Conservation (phyloP, 768 basidiomycete species). For the Suillus placidus region DNA sequence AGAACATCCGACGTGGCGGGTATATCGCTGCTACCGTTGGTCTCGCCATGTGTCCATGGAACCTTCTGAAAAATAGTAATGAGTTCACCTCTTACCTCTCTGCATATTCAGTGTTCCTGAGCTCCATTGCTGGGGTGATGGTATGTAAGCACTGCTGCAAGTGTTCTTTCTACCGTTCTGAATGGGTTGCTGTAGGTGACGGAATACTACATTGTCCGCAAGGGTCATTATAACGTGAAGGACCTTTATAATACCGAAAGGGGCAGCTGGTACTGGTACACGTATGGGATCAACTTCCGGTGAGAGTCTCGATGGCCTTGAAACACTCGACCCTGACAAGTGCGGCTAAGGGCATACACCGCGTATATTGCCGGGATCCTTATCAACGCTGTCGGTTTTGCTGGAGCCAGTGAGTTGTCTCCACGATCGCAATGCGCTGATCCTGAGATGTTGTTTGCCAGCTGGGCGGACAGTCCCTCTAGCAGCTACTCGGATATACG, state of each 20-base stretch:
- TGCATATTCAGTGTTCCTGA: conserved; percentile 80
- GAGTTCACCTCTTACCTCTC: conserved; percentile 81
- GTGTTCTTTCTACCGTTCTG: not conserved
- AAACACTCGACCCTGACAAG: conserved; percentile 10
- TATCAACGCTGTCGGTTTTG: conserved; percentile 83
- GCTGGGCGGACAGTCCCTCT: conserved; percentile 65
- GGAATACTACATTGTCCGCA: conserved; percentile 76
- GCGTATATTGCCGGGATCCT: conserved; percentile 78
- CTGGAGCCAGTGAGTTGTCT: conserved; percentile 60
- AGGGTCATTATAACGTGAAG: conserved; percentile 66
- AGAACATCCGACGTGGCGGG: conserved; percentile 86
- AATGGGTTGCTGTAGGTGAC: conserved; percentile 49
- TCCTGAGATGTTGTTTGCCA: conserved; percentile 18
- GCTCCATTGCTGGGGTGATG: conserved; percentile 83
- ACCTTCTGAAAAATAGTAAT: conserved; percentile 70
- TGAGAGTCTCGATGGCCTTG: conserved; percentile 31
- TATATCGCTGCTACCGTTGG: conserved; percentile 83
- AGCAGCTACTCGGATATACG: conserved; percentile 70
- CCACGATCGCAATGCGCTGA: not conserved
- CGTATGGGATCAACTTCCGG: conserved; percentile 72
- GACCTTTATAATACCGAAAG: conserved; percentile 65
- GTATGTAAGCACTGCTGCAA: conserved; percentile 34
- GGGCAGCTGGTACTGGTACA: conserved; percentile 78
- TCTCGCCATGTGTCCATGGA: conserved; percentile 77
- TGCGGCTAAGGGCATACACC: conserved; percentile 53